Evolutionary conservation across 305 asterid genomes (phyloP).

Genomic region (Fraxinus dipetala): DNA sequence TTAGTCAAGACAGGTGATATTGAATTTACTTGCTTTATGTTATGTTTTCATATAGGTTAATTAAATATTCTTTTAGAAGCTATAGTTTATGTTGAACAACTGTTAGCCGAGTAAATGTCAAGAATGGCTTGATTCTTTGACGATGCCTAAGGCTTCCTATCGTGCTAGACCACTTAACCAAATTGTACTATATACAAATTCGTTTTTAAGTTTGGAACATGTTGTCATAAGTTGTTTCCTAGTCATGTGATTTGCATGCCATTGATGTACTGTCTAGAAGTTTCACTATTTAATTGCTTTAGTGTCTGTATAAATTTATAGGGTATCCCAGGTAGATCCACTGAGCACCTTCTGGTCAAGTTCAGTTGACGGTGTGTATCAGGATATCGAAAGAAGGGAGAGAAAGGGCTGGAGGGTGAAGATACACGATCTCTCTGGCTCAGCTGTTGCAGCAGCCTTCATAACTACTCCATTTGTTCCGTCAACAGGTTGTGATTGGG

Average conservation of each 20-base stretch:
- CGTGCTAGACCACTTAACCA: background rate
- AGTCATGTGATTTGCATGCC: background rate
- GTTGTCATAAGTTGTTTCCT: background rate
- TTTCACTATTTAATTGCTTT: constrained; percentile 4
- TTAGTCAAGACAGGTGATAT: constrained; percentile 75
- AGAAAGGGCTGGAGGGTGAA: constrained; percentile 93
- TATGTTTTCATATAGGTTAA: background rate
- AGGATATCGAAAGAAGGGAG: constrained; percentile 68
- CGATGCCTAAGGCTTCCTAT: background rate
- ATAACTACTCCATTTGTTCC: constrained; percentile 92
- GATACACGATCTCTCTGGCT: constrained; percentile 87
- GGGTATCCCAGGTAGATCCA: constrained; percentile 70
- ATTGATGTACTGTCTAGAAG: background rate
- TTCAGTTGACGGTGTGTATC: constrained; percentile 53
- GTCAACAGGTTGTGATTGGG: constrained; percentile 90
- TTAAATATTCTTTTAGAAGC: background rate
- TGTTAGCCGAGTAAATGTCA: background rate
- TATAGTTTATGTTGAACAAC: background rate
- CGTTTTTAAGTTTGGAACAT: background rate
- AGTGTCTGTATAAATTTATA: constrained; percentile 27
- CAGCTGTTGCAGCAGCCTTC: constrained; percentile 92
- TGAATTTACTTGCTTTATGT: constrained; percentile 5
- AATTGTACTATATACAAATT: background rate
- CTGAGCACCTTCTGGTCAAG: constrained; percentile 58
- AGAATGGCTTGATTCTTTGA: background rate